phyloP scores from a whole-genome alignment of 208 protist species.

The Trypanosoma cruzi region DNA sequence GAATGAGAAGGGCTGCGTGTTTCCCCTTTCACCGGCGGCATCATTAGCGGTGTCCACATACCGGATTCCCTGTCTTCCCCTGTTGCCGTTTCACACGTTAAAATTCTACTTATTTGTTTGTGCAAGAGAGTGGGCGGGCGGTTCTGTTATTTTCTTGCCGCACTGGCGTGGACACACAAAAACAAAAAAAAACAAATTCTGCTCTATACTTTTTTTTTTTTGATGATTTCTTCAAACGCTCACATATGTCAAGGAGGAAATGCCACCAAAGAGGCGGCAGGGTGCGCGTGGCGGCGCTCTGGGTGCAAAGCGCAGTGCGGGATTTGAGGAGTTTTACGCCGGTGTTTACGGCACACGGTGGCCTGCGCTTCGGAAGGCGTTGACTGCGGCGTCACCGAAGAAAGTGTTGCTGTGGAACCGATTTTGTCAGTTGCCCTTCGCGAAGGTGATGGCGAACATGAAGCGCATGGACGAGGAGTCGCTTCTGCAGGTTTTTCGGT shows the following conservation, averaged over 20 bases:
- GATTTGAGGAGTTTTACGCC: slow-evolving; percentile 75
- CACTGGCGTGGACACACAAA: neutral
- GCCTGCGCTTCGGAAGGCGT: slow-evolving; percentile 52
- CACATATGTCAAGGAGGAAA: neutral
- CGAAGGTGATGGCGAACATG: slow-evolving; percentile 50
- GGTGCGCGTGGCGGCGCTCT: neutral
- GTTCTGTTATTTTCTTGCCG: neutral
- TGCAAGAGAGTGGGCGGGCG: neutral
- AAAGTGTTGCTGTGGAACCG: slow-evolving; percentile 85
- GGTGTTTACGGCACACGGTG: slow-evolving; percentile 75
- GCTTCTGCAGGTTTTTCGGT: slow-evolving; percentile 49
- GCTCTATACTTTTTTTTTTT: neutral
- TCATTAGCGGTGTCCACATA: neutral
- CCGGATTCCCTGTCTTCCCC: neutral
- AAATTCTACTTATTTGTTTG: neutral
- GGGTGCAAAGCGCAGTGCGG: slow-evolving; percentile 17
- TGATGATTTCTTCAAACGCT: neutral
- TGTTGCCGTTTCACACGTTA: neutral
- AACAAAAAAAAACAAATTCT: no score
- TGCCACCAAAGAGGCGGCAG: slow-evolving; percentile 13
- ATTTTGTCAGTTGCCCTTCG: slow-evolving; percentile 76
- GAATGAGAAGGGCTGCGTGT: slow-evolving; percentile 2
- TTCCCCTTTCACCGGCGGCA: neutral
- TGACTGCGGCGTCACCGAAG: slow-evolving; percentile 32
- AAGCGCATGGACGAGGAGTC: slow-evolving; percentile 49